Evolutionary conservation across 2,329 filamentous ascomycete species (phyloP).

Genomic region (Colletotrichum magnum): DNA sequence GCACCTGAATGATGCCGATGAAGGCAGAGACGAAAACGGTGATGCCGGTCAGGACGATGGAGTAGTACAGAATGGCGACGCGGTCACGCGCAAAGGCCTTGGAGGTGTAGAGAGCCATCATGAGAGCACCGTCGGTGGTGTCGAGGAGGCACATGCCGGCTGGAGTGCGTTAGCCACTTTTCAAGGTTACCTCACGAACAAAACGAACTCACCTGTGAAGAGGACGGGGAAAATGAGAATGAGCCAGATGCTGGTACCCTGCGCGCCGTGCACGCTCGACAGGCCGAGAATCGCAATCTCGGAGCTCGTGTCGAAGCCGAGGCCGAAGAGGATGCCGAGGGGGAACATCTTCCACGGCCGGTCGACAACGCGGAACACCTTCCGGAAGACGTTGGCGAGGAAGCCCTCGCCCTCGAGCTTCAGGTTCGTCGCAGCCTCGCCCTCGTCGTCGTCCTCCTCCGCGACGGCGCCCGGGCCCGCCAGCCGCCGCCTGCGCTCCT

Average conservation of each 20-base stretch:
- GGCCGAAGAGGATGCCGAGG: constrained; percentile 87
- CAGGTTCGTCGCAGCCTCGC: constrained; percentile 63
- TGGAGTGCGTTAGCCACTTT: constrained; percentile 46
- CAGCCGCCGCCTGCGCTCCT: constrained; percentile 47
- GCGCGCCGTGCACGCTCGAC: constrained; percentile 85
- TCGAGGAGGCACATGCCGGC: constrained; percentile 96
- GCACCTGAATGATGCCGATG: constrained; percentile 87
- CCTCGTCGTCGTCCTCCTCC: constrained; percentile 46
- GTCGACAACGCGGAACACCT: constrained; percentile 81
- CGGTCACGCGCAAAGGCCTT: constrained; percentile 83
- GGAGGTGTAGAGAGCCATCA: constrained; percentile 94
- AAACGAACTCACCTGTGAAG: constrained; percentile 77
- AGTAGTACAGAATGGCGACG: constrained; percentile 95
- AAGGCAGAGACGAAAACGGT: constrained; percentile 88
- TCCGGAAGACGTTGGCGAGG: constrained; percentile 78
- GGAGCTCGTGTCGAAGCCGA: constrained; percentile 96
- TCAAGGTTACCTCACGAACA: neutral
- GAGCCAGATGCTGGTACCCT: constrained; percentile 92
- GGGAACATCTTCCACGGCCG: constrained; percentile 97
- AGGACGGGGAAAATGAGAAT: constrained; percentile 92
- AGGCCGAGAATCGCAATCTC: constrained; percentile 95
- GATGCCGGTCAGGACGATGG: constrained; percentile 85
- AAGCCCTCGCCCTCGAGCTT: constrained; percentile 84
- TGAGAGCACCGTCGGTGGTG: constrained; percentile 91
- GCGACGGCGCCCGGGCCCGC: constrained; percentile 45